Percentiles rank a stretch among this genome's conserved stretches.
These are phyloP conservation scores for Podaxis sp. DNA, from an alignment of 768 basidiomycete genomes.

Conservation along the genomic window DNA sequence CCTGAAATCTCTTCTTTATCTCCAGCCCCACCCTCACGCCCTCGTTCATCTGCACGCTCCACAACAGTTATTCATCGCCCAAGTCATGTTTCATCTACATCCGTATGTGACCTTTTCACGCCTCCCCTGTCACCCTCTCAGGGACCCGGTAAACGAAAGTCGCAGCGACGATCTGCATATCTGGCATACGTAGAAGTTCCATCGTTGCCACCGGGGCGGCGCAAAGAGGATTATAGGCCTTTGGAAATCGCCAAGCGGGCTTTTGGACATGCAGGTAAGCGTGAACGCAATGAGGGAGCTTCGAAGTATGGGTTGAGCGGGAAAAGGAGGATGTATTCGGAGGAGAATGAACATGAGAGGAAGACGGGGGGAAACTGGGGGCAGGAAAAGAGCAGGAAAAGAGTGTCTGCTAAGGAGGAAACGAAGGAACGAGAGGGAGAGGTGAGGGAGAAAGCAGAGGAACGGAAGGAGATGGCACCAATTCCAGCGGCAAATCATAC, in stretches of 20 bases:
- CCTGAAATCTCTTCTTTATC: neutral
- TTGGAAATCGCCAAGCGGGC: neutral
- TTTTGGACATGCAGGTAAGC: neutral
- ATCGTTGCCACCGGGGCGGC: neutral
- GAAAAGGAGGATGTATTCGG: neutral
- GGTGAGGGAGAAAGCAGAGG: neutral
- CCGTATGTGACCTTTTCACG: slow-evolving; percentile 1
- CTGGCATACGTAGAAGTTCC: slow-evolving; percentile 2
- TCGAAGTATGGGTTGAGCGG: neutral
- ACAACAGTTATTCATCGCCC: neutral
- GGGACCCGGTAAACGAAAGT: neutral
- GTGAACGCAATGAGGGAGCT: neutral
- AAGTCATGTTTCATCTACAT: neutral
- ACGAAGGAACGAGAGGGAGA: neutral
- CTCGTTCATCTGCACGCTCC: neutral
- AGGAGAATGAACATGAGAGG: neutral
- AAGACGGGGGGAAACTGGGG: neutral
- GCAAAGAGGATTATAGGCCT: neutral
- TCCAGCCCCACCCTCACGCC: neutral
- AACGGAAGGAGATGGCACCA: neutral
- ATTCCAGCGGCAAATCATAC: neutral
- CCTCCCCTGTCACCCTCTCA: neutral
- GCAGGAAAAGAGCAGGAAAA: neutral
- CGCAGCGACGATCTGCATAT: neutral
- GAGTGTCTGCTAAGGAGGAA: too few relatives aligned